Percentiles rank a stretch among this genome's conserved stretches.
phyloP scores from a whole-genome alignment of 441 rosid species.

The Rhodomyrtus psidioides region DNA sequence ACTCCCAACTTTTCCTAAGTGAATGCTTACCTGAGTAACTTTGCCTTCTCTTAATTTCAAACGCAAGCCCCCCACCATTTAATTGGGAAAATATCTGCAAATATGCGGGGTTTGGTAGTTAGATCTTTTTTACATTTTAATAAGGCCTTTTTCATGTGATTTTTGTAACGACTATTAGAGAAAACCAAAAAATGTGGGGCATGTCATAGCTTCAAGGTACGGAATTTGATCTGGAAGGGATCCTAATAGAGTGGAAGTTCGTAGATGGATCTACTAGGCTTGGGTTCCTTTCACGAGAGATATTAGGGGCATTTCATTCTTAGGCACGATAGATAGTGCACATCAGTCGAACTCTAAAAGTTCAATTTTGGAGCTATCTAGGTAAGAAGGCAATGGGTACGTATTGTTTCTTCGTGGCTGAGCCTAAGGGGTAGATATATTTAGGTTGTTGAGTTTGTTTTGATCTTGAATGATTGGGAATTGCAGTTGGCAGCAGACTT shows the following conservation, averaged over 20 bases:
- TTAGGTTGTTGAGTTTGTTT: not conserved
- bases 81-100: not conserved
- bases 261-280: not conserved
- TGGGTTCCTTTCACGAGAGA: not conserved
- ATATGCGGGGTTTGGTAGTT: not conserved
- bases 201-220: not conserved
- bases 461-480: not conserved
- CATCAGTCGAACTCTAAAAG: not conserved
- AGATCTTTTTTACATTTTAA: not conserved
- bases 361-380: not conserved
- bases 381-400: fast-evolving
- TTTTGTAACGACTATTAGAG: not conserved
- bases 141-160: not conserved
- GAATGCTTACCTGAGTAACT: not conserved
- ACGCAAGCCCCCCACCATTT: not conserved
- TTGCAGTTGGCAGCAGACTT: not conserved
- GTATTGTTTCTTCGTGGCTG: not conserved
- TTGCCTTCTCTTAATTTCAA: not conserved
- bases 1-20: not conserved
- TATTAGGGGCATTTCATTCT: not conserved
- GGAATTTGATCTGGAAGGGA: not conserved
- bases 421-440: not conserved
- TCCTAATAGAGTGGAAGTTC: not conserved
- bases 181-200: not conserved
- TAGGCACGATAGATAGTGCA: not conserved